A percentile compares a stretch with the other conserved stretches of the same genome.
These are phyloP conservation scores for Arxiozyma bovina DNA, from an alignment of 1,139 yeast genomes.

Conservation along the genomic window DNA sequence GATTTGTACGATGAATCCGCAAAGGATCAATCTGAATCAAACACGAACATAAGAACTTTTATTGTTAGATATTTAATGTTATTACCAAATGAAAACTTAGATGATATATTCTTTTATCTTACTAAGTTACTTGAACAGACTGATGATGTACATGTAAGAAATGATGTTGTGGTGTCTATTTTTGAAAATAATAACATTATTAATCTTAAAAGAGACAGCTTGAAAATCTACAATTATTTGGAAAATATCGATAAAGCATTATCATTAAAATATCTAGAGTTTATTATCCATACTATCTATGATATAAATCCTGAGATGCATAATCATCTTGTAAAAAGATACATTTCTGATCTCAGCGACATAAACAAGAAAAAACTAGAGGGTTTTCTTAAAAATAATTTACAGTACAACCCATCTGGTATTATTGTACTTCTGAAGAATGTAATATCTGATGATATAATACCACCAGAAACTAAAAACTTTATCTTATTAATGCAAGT, in stretches of 20 bases:
- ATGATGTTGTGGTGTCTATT: slow-evolving; percentile 38
- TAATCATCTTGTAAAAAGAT: slow-evolving; percentile 49
- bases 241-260: slow-evolving; percentile 27
- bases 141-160: slow-evolving; percentile 31
- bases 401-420: slow-evolving; percentile 41
- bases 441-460: slow-evolving; percentile 25
- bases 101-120: slow-evolving; percentile 51
- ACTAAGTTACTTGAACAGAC: slow-evolving; percentile 38
- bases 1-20: slow-evolving; percentile 5
- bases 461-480: slow-evolving; percentile 11
- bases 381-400: slow-evolving; percentile 34
- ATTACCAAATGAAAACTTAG: slow-evolving; percentile 43
- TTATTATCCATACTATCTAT: slow-evolving; percentile 39
- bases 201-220: slow-evolving; percentile 50
- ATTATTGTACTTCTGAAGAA: slow-evolving; percentile 25
- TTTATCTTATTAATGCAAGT: slow-evolving; percentile 41
- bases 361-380: slow-evolving; percentile 34
- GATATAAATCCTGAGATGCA: slow-evolving; percentile 39
- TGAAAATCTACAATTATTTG: slow-evolving; percentile 44
- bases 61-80: slow-evolving; percentile 54
- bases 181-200: slow-evolving; percentile 63
- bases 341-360: slow-evolving; percentile 34
- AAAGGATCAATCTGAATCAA: slow-evolving; percentile 19
- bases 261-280: slow-evolving; percentile 54
- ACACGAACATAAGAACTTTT: slow-evolving; percentile 16